Evolutionary conservation across 257 asterid genomes (phyloP).

Genomic region (Hygrophila difformis): DNA sequence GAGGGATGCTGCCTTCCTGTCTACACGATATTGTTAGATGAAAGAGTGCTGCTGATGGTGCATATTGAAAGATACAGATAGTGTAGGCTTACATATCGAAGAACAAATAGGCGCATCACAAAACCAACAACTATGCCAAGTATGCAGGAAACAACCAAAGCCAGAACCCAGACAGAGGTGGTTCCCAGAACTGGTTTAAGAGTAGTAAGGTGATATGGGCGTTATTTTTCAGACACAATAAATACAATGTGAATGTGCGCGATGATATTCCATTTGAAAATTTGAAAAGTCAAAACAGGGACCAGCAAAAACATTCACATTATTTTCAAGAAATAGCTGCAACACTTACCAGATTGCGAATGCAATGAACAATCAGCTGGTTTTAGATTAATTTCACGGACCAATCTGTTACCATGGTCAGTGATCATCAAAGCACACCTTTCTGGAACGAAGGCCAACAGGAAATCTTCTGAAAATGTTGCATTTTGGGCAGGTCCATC

Average conservation of each 20-base stretch:
- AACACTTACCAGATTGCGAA: slow-evolving; percentile 51
- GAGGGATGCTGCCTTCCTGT: slow-evolving; percentile 60
- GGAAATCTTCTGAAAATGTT: slow-evolving; percentile 46
- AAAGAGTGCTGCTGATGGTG: slow-evolving; percentile 7
- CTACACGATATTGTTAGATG: slow-evolving; percentile 50
- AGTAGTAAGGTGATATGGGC: not conserved
- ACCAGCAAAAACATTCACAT: no score
- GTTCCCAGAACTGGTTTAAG: slow-evolving; percentile 41
- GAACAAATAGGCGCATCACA: slow-evolving; percentile 51
- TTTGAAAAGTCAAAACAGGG: no score
- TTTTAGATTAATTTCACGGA: slow-evolving; percentile 66
- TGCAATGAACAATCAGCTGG: slow-evolving; percentile 48
- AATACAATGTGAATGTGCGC: no score
- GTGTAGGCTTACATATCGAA: slow-evolving; percentile 32
- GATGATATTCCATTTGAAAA: no score
- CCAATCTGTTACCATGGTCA: slow-evolving; percentile 54
- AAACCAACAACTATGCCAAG: slow-evolving; percentile 60
- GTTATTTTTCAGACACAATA: no score
- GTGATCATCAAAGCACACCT: slow-evolving; percentile 69
- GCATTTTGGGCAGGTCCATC: slow-evolving; percentile 79
- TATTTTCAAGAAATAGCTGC: not conserved
- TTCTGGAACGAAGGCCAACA: slow-evolving; percentile 51
- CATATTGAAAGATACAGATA: no score
- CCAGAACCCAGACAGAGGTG: slow-evolving; percentile 50
- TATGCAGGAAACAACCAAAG: slow-evolving; percentile 48